A percentile compares a stretch with the other conserved stretches of the same genome.
Conservation (phyloP, 352 stramenopile genomes). For the Phytophthora multivora region DNA sequence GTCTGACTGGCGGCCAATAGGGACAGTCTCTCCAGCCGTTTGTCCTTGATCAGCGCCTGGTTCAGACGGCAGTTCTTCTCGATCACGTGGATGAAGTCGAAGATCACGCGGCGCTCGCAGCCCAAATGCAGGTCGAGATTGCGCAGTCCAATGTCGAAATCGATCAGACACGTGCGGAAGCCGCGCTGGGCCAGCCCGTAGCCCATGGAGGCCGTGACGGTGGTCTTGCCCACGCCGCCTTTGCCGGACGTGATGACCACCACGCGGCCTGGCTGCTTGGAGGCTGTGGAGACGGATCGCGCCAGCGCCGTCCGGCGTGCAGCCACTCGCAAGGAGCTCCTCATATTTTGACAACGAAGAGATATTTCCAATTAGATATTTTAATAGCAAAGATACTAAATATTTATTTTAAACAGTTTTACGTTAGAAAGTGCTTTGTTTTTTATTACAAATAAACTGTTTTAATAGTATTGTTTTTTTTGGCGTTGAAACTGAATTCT, state of each 20-base stretch:
- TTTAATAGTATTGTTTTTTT: too few species aligned
- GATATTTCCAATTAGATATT: too few species aligned
- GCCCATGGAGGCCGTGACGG: conserved; percentile 86
- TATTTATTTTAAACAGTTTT: too few species aligned
- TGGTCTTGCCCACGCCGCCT: conserved; percentile 94
- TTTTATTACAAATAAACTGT: too few species aligned
- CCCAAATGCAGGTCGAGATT: conserved; percentile 93
- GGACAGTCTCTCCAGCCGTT: conserved; percentile 81
- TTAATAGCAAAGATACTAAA: too few species aligned
- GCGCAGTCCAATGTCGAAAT: conserved; percentile 94
- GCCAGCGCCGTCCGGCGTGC: conserved; percentile 12
- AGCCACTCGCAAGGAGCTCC: conserved; percentile 9
- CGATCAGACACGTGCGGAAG: conserved; percentile 91
- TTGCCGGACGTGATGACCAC: conserved; percentile 94
- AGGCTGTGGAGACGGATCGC: conserved; percentile 10
- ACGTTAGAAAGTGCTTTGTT: too few species aligned
- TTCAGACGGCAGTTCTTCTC: conserved; percentile 89
- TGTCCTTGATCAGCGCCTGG: conserved; percentile 92
- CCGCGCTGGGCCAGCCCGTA: conserved; percentile 86
- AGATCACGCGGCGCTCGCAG: conserved; percentile 93
- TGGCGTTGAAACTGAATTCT: too few species aligned
- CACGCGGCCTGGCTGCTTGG: conserved; percentile 57
- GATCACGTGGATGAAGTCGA: conserved; percentile 95
- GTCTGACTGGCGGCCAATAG: conserved; percentile 92
- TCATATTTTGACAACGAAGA: conserved; percentile 2